Evolutionary conservation across 1,284 basidiomycete genomes (phyloP), one percentile per base, ranked within the genome.

Genomic region (Rhodotorula sp.): DNA sequence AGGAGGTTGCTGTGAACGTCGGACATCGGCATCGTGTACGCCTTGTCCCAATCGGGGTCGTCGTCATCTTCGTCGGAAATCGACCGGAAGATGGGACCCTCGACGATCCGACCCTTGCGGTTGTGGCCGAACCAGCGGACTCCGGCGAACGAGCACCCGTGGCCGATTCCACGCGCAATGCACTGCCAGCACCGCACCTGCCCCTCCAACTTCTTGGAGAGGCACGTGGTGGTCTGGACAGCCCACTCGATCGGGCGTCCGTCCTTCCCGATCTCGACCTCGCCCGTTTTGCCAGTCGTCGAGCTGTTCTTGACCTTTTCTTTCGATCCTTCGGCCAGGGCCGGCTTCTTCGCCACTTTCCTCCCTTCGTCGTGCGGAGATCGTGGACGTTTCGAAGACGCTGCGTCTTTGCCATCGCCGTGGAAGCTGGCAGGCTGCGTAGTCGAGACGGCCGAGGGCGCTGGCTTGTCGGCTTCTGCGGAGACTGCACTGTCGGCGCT

Each of bases 1-100:
- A 80, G 79, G 21, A 77, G 69, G 14, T 70, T 57, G 18, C 80
- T 78, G 62, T 81, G 76, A 20, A 75, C 69, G 51, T 79, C 74
- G 10, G 68, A 75, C 21, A 82, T 70, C 0, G 58, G 58, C 3
- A 67, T 59, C 70, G 81, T 83, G 78, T 66, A 60, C n/a, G 18
- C 10, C 60, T 68, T 66, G 58, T 63, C 52, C 61, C 57, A 71
- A n/a, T 43, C 18, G 18, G 64, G 73, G 34, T 48, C 26, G 43
- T 70, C 65, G 61, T 72, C 68, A 6, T 57, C 31, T 4, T 34
- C 47, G 12, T 14, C 23, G 23, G 51, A 49, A 43, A 43, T 56
- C 48, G 48, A 31, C 26, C 51, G 66, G 60, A 69, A 70, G 20
- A 46, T 31, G 20, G 69, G 64, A 7, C 26, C 16, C 2, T 60